These are phyloP conservation scores for Diplodia mutila DNA, from an alignment of 2,329 filamentous ascomycete species.

Conservation along the genomic window DNA sequence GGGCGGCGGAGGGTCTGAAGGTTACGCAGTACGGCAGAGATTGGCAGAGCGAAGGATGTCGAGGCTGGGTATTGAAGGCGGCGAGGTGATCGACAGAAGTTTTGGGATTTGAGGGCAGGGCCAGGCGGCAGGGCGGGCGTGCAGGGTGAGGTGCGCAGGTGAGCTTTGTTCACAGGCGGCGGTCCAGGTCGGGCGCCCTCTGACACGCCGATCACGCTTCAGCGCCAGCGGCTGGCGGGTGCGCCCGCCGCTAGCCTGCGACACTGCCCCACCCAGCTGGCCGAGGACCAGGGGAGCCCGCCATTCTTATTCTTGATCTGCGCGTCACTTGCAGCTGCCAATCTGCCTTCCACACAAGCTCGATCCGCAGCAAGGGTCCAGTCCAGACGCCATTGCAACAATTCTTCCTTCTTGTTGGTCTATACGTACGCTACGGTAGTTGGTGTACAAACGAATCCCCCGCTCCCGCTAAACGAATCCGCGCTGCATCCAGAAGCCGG, in stretches of 20 bases:
- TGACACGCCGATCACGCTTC: constrained; percentile 16
- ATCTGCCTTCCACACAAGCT: too few relatives aligned
- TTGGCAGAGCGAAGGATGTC: not conserved
- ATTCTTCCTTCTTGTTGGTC: not conserved
- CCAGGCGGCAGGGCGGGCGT: not conserved
- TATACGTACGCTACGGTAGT: not conserved
- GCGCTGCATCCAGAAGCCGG: not conserved
- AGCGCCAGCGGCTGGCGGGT: constrained; percentile 14
- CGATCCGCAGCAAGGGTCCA: constrained; percentile 17
- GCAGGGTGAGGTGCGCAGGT: not conserved
- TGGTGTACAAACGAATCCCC: constrained; percentile 2
- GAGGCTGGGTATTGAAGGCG: not conserved
- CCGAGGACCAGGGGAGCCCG: constrained; percentile 4
- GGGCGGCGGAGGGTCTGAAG: not conserved
- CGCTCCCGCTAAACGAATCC: not conserved
- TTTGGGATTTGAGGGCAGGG: not conserved
- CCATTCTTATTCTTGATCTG: constrained; percentile 8
- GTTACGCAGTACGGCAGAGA: not conserved
- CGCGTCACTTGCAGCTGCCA: constrained; percentile 6
- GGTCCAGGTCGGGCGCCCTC: constrained; percentile 1
- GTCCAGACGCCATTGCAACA: not conserved
- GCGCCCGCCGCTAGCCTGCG: constrained; percentile 8
- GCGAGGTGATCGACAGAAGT: not conserved
- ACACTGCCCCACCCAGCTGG: not conserved
- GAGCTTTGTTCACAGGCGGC: constrained; percentile 11